Base-by-base conservation (phyloP, 768 basidiomycete species). In the Coprinopsis sp. region DNA sequence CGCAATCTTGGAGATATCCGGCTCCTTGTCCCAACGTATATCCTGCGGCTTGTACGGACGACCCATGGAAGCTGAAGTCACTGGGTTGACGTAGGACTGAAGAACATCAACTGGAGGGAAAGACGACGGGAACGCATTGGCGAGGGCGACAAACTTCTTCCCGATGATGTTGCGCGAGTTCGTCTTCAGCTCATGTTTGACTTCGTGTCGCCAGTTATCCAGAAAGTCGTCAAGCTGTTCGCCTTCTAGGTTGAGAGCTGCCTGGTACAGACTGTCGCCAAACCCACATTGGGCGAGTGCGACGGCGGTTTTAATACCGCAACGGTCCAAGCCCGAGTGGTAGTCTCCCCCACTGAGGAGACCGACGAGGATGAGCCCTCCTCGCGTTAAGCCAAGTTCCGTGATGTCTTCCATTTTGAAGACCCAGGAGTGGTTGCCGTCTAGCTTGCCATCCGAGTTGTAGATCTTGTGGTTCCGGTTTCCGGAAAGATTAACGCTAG, bases 311-410 rank as follows among this genome's bases (percentile, higher is more conserved):
- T 73, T 74, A 18, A 77, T 67, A 2, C 91, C 91, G 54, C 83
- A 89, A 4, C 83, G 72, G 7, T 69, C 58, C 6, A 90, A 65
- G 14, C 87, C 87, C 12, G 79, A 78, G 43, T 87, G 77, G 54
- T 96, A 97, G 62, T 97, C 93, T 1, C 93, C 93, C 0, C 93
- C 93, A n/a, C 82, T 82, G 56, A 93, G 72, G 1, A 94, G 71
- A 2, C 83, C 91, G 33, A 93, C 84, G 21, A 94, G 78, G 42
- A 93, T 84, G 54, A 90, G 71, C 2, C 91, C 90, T 23, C 81
- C 84, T 25, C 86, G 81, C 16, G 78, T 84, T 56, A 71, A 69
- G 11, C 54, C 60, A 24, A 75, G 57, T 28, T 71, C 65, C 19
- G 54, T 62, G n/a, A 78, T 72, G 45, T 71, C 67, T 23, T 62